Evolutionary conservation across 768 basidiomycete genomes (phyloP).

Genomic region (Trametes meyenii): DNA sequence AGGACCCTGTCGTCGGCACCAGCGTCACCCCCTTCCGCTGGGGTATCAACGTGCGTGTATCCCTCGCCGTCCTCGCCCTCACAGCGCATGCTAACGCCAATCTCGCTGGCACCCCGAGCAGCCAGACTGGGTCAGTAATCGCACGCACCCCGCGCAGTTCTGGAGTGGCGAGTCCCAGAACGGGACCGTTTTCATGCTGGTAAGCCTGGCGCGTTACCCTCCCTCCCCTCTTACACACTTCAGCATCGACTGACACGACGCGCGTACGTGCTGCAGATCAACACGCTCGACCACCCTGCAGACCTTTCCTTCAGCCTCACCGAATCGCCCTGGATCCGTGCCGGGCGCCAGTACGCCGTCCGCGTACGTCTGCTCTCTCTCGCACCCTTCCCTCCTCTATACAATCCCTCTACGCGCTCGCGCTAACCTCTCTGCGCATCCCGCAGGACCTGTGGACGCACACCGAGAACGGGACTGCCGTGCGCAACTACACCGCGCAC

Average conservation of each 20-base stretch:
- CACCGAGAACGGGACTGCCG: constrained; percentile 67
- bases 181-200: constrained; percentile 70
- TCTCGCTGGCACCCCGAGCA: constrained; percentile 33
- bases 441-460: constrained; percentile 72
- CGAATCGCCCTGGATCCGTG: constrained; percentile 72
- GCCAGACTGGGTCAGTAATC: constrained; percentile 44
- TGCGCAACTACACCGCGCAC: constrained; percentile 59
- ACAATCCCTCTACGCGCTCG: not conserved
- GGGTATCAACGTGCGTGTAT: constrained; percentile 59
- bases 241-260: not conserved
- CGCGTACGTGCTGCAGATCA: constrained; percentile 45
- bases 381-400: constrained; percentile 15
- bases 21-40: constrained; percentile 69
- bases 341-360: constrained; percentile 66
- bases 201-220: constrained; percentile 38
- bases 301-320: constrained; percentile 65
- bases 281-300: constrained; percentile 57
- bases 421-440: not conserved
- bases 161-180: constrained; percentile 71
- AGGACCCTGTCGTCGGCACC: constrained; percentile 63
- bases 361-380: constrained; percentile 48
- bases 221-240: not conserved
- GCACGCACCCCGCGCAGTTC: constrained; percentile 64
- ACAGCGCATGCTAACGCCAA: not conserved
- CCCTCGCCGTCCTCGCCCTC: not conserved